These are phyloP conservation scores for Globisporangium rhizosaccharum DNA, from an alignment of 352 stramenopile genomes.

Conservation along the genomic window DNA sequence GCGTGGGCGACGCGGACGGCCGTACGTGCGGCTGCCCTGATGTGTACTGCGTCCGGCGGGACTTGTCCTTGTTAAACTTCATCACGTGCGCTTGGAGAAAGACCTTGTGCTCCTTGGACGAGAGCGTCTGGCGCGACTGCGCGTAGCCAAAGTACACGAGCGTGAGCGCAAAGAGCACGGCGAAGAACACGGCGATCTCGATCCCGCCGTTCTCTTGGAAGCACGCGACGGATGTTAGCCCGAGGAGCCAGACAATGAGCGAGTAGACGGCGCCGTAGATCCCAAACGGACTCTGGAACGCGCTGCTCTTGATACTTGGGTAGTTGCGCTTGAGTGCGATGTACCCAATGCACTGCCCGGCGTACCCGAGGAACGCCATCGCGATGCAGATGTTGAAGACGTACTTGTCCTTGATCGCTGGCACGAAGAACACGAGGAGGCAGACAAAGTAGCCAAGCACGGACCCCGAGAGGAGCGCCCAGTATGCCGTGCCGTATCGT, in stretches of 20 bases:
- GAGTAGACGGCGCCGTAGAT: slow-evolving; percentile 23
- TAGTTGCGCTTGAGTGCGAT: slow-evolving; percentile 26
- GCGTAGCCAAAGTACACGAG: slow-evolving; percentile 27
- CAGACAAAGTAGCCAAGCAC: slow-evolving; percentile 20
- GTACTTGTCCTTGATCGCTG: slow-evolving; percentile 15
- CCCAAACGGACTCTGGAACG: slow-evolving; percentile 28
- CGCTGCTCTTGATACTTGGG: slow-evolving; percentile 21
- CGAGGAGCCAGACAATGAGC: slow-evolving; percentile 22
- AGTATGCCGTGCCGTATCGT: slow-evolving; percentile 14
- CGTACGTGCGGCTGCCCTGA: not conserved
- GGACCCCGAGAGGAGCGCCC: slow-evolving; percentile 19
- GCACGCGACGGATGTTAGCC: slow-evolving; percentile 18
- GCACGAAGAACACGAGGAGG: slow-evolving; percentile 19
- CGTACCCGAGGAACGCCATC: slow-evolving; percentile 24
- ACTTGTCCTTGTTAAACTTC: slow-evolving; percentile 20
- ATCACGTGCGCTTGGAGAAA: slow-evolving; percentile 31
- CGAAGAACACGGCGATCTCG: slow-evolving; percentile 14
- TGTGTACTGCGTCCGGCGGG: slow-evolving; percentile 10
- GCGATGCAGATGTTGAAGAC: slow-evolving; percentile 31
- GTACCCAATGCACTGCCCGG: slow-evolving; percentile 26
- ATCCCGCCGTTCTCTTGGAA: slow-evolving; percentile 24
- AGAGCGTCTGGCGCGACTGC: slow-evolving; percentile 25
- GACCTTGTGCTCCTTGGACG: slow-evolving; percentile 24
- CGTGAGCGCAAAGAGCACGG: slow-evolving; percentile 14
- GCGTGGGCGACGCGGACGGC: slow-evolving; percentile 1